These are phyloP conservation scores for Tuber indicum DNA, from an alignment of 495 filamentous ascomycete species.

Conservation along the genomic window DNA sequence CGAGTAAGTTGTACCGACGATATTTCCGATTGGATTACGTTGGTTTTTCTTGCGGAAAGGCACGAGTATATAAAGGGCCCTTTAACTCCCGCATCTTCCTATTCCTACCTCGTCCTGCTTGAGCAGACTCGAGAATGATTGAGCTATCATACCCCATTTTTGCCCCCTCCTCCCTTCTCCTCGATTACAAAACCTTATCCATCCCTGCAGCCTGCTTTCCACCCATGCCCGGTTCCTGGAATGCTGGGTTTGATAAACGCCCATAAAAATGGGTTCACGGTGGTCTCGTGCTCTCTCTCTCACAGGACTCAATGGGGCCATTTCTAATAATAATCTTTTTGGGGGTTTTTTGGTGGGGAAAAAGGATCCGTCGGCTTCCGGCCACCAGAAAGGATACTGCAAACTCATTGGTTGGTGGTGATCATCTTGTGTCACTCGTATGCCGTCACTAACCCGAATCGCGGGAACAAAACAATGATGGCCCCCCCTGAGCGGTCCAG, in stretches of 20 bases:
- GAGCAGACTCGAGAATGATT: background rate
- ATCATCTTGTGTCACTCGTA: background rate
- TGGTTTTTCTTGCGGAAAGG: background rate
- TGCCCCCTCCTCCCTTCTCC: background rate
- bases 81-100: background rate
- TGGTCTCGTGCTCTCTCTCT: background rate
- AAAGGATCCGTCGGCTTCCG: background rate
- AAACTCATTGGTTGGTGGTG: background rate
- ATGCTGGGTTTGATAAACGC: background rate
- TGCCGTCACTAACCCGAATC: background rate
- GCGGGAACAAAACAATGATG: background rate
- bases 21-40: background rate
- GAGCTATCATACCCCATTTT: background rate
- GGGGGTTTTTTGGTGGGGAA: background rate
- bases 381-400: background rate
- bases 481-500: background rate
- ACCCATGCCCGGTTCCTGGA: background rate
- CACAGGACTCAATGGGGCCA: background rate
- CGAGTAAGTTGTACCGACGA: background rate
- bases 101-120: background rate
- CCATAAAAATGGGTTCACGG: background rate
- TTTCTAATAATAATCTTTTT: background rate
- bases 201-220: background rate
- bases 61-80: background rate
- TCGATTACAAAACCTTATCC: background rate